A percentile compares a stretch with the other conserved stretches of the same genome.
Conservation (phyloP, 208 protist genomes). For the Leishmania gerbilli region DNA sequence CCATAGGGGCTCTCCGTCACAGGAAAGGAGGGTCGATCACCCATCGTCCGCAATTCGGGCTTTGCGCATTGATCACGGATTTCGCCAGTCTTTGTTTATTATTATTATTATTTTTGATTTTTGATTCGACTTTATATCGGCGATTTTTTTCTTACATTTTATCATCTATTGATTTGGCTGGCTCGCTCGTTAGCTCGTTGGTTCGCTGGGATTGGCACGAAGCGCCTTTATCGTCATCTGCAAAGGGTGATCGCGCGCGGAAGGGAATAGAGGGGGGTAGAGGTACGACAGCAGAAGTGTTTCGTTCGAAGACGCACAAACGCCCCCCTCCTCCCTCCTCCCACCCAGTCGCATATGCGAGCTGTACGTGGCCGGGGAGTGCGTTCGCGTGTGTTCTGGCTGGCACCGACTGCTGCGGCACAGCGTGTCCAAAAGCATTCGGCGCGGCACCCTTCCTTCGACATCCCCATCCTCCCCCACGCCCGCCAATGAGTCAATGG, state of each 20-base stretch:
- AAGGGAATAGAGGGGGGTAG: not conserved
- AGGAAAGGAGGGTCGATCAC: not conserved
- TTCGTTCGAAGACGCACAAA: not conserved
- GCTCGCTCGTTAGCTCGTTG: not conserved
- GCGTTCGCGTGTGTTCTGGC: not conserved
- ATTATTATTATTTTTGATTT: slow-evolving; percentile 5
- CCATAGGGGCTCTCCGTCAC: no score
- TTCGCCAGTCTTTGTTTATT: not conserved
- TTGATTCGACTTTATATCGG: not conserved
- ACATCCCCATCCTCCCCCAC: not conserved
- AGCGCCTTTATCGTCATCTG: not conserved
- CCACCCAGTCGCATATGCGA: not conserved
- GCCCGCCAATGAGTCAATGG: not conserved
- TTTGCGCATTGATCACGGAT: not conserved
- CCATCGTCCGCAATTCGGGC: not conserved
- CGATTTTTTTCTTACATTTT: not conserved
- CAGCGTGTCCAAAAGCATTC: not conserved
- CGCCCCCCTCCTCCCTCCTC: not conserved
- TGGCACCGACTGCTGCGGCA: not conserved
- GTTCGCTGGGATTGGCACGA: not conserved
- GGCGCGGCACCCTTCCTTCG: not conserved
- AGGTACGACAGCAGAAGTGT: not conserved
- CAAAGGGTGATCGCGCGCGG: not conserved
- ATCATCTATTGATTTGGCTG: not conserved
- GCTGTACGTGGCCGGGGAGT: not conserved